Evolutionary conservation across 352 stramenopile species (phyloP).

Genomic region (Globisporangium paddicum): DNA sequence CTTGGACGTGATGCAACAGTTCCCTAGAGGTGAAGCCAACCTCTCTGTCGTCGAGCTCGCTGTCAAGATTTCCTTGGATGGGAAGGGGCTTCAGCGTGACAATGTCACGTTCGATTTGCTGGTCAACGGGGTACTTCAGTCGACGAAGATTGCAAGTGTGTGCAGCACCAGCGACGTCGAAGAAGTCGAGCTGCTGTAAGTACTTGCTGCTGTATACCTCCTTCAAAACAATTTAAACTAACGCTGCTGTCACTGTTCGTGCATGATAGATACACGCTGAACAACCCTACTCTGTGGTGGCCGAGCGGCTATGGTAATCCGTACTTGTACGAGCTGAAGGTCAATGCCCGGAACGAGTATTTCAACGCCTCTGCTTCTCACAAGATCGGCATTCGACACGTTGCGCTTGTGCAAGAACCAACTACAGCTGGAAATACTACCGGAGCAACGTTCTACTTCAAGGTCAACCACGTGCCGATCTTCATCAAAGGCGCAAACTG

Average conservation of each 20-base stretch:
- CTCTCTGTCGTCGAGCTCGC: constrained; percentile 36
- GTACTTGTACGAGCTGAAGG: constrained; percentile 53
- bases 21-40: constrained; percentile 22
- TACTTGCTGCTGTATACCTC: background rate
- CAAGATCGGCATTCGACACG: constrained; percentile 45
- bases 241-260: background rate
- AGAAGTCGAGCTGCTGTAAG: constrained; percentile 33
- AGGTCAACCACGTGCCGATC: constrained; percentile 56
- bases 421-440: constrained; percentile 34
- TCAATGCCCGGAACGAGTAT: constrained; percentile 26
- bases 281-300: constrained; percentile 69
- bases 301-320: constrained; percentile 51
- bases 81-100: constrained; percentile 17
- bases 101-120: constrained; percentile 45
- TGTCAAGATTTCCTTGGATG: constrained; percentile 33
- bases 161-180: constrained; percentile 10
- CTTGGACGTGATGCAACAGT: constrained; percentile 41
- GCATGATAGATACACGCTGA: constrained; percentile 28
- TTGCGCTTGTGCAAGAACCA: constrained; percentile 58
- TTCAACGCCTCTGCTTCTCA: constrained; percentile 36
- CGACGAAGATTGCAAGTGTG: constrained; percentile 15
- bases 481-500: constrained; percentile 81
- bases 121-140: constrained; percentile 31
- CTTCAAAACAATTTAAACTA: background rate
- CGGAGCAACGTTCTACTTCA: constrained; percentile 73